Conservation (phyloP, 2,329 filamentous ascomycete species). For the Ceratocystis diversiconidia region DNA sequence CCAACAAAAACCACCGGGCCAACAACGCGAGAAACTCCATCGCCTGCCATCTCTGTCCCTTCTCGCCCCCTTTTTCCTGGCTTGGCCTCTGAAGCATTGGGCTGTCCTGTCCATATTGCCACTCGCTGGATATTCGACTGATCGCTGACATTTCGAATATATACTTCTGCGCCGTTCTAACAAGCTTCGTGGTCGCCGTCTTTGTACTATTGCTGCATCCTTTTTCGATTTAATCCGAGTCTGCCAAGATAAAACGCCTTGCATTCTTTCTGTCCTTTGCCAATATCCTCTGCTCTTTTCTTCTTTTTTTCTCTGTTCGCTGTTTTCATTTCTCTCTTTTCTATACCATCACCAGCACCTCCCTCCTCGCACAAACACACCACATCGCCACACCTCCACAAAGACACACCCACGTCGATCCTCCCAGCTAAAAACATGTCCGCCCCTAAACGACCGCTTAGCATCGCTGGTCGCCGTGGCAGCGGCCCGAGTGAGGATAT, state of each 20-base stretch:
- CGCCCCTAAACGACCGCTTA: slow-evolving; percentile 36
- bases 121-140: not conserved
- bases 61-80: not conserved
- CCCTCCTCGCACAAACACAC: too few species aligned
- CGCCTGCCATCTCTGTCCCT: not conserved
- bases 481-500: slow-evolving; percentile 45
- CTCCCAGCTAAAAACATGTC: slow-evolving; percentile 25
- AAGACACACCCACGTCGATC: too few species aligned
- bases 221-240: too few species aligned
- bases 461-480: slow-evolving; percentile 48
- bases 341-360: not conserved
- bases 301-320: not conserved
- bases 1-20: too few species aligned
- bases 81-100: not conserved
- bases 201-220: too few species aligned
- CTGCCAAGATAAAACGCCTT: not conserved
- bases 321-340: not conserved
- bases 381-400: too few species aligned
- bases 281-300: not conserved
- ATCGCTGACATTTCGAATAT: not conserved
- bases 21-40: too few species aligned
- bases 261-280: not conserved
- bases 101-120: not conserved
- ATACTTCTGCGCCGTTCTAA: too few species aligned
- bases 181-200: too few species aligned